A percentile compares a stretch with the other conserved stretches of the same genome.
These are phyloP conservation scores for Prunus padus DNA, from an alignment of 306 rosid species.

Conservation along the genomic window DNA sequence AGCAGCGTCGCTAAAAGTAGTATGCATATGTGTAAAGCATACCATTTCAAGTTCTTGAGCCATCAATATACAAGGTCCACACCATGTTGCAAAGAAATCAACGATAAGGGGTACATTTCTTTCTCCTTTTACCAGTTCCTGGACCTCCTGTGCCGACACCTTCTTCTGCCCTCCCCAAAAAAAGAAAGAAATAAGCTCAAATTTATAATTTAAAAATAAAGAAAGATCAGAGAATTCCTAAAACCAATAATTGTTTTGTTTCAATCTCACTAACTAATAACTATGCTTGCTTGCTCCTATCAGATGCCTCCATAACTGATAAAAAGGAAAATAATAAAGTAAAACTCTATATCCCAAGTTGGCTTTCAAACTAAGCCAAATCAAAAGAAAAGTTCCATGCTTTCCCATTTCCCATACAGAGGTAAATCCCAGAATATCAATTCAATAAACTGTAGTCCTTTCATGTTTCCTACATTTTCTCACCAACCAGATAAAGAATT, in stretches of 20 bases:
- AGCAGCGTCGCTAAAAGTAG: neutral
- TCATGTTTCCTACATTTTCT: neutral
- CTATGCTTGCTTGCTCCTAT: neutral
- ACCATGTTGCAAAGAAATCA: slow-evolving; percentile 95
- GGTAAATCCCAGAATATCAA: neutral
- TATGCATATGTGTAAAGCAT: slow-evolving; percentile 12
- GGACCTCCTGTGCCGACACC: slow-evolving; percentile 73
- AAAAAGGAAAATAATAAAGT: neutral
- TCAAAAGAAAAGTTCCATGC: neutral
- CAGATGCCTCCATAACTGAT: neutral
- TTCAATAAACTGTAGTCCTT: neutral
- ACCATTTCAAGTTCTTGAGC: slow-evolving; percentile 99
- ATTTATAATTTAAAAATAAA: neutral
- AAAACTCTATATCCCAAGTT: neutral
- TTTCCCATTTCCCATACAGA: neutral
- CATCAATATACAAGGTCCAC: slow-evolving; percentile 93
- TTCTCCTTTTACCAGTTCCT: slow-evolving; percentile 84
- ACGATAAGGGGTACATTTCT: slow-evolving; percentile 80
- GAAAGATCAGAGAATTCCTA: too few relatives aligned
- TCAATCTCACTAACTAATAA: too few relatives aligned
- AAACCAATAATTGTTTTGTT: too few relatives aligned
- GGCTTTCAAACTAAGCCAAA: neutral
- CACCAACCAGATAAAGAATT: neutral
- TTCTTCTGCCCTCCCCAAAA: slow-evolving; percentile 63
- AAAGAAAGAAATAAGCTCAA: slow-evolving; percentile 22